Evolutionary conservation across 352 stramenopile genomes (phyloP), one percentile per base, ranked within the genome.

Genomic region (Phytophthora ramorum): DNA sequence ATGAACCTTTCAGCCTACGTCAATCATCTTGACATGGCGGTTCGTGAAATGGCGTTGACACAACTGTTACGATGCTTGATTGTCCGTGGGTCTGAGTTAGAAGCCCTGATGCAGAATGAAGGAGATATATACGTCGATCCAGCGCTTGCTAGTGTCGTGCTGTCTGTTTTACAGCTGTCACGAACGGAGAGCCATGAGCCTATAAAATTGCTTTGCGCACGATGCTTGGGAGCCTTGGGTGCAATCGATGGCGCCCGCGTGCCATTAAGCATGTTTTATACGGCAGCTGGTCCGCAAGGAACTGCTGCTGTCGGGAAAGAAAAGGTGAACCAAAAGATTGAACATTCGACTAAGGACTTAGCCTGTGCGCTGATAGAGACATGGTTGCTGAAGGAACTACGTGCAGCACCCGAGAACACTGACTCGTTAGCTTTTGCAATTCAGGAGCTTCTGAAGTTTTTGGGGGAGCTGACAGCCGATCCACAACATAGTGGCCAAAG

Each of bases 381-480:
- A 24, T 90, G 80, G 79, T 53, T 96, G 4, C 87, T 95, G 12
- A 93, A 93, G 30, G 89, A 95, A 60, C 60, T 96, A 20, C 79
- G 87, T 26, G 87, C 85, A n/a, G 89, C 89, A 24, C 89, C 89
- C 8, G 85, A 95, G 41, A 95, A 90, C 51, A 94, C 85, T 1
- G 89, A 96, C 47, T 78, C 77, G 1, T 69, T 96, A 48, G 89
- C 71, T 10, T 92, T 94, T 58, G 88, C 89, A 7, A 96, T 96
- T 47, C 89, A 96, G 69, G 87, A 96, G 46, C 66, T 96, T 37
- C 60, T 96, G 24, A 92, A 88, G 37, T 93, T 95, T 69, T 49
- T 96, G 8, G 83, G 85, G 0, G 79, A 94, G 48, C 45, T 95
- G 20, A 92, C 85, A 14, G 80, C 69, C 0, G 81, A 92, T 69